Evolutionary conservation across 352 stramenopile genomes (phyloP), one percentile per base, ranked within the genome.

Genomic region (Pythium insidiosum): DNA sequence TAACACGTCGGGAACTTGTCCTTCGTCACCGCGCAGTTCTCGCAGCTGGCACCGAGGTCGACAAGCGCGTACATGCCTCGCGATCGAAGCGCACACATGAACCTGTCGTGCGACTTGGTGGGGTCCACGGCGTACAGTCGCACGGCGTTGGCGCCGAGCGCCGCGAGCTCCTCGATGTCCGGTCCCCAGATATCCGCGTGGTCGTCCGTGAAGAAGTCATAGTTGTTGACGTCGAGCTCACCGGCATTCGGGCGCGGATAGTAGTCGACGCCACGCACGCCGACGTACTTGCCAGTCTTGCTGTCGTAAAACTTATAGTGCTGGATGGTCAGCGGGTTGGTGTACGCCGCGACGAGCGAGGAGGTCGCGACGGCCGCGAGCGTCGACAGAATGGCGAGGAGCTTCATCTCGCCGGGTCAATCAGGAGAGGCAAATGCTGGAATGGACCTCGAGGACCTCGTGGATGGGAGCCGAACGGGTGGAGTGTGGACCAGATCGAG

Each of bases 161-260:
- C 63, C 6, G 72, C 61, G 4, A 95, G 54, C 23, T 86, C 45
- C 12, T 58, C 37, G 30, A 95, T 68, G 48, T 95, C 79, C 3
- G 49, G 46, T 26, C 47, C 50, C 84, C 84, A 95, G 19, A 94
- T 49, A 23, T 66, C 25, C 18, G 68, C 38, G 56, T 84, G 61
- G 40, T 84, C 70, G 52, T 94, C 75, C 35, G 82, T 90, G 58
- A 90, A 94, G 35, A 89, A 80, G 39, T 95, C 84, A 28, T 81
- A 34, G 56, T 82, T 91, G 58, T 94, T 90, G 2, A 53, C 47
- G 41, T 88, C 47, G 19, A 81, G 47, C n/a, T n/a, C 48, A 24
- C 85, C 85, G 1, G 56, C 45, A 48, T 96, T 96, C 1, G 85
- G 81, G 5, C 85, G 74, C 4, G 83, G 83, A 56, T 93, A 94